Conservation (phyloP, 208 protist genomes). For the Wallacemonas rigidus region DNA sequence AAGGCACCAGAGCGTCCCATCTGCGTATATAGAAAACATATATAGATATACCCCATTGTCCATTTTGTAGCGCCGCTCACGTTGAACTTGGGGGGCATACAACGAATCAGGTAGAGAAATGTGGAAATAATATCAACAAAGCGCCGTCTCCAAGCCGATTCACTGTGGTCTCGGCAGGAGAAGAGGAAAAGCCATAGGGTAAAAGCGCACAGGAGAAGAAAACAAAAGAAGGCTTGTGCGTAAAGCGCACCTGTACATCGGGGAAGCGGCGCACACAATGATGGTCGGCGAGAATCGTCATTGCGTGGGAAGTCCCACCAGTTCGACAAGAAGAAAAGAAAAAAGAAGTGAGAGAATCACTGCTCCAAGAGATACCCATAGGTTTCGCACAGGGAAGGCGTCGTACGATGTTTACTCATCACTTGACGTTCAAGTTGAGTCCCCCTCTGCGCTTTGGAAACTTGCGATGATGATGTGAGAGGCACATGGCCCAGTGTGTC, state of each 20-base stretch:
- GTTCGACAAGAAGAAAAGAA: neutral
- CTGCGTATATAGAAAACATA: too few relatives aligned
- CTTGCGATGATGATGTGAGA: constrained; percentile 26
- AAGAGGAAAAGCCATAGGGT: neutral
- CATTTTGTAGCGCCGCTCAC: too few relatives aligned
- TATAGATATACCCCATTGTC: too few relatives aligned
- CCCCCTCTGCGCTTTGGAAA: constrained; percentile 40
- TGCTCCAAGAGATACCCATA: constrained; percentile 50
- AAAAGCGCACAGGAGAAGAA: neutral
- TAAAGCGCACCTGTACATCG: neutral
- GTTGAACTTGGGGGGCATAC: too few relatives aligned
- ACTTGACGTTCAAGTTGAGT: constrained; percentile 49
- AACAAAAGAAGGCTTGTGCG: neutral
- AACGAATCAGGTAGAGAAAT: neutral
- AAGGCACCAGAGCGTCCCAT: too few relatives aligned
- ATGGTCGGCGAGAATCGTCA: too few relatives aligned
- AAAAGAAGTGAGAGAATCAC: neutral
- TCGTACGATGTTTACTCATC: constrained; percentile 42
- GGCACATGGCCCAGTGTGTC: constrained; percentile 28
- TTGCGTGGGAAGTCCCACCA: neutral
- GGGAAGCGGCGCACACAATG: too few relatives aligned
- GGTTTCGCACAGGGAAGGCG: constrained; percentile 61
- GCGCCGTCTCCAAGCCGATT: too few relatives aligned
- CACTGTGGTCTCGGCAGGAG: neutral
- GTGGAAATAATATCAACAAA: neutral